Percentiles rank a stretch among this genome's conserved stretches.
Conservation (phyloP, 2,329 filamentous ascomycete genomes). For the Hortaea sp. region DNA sequence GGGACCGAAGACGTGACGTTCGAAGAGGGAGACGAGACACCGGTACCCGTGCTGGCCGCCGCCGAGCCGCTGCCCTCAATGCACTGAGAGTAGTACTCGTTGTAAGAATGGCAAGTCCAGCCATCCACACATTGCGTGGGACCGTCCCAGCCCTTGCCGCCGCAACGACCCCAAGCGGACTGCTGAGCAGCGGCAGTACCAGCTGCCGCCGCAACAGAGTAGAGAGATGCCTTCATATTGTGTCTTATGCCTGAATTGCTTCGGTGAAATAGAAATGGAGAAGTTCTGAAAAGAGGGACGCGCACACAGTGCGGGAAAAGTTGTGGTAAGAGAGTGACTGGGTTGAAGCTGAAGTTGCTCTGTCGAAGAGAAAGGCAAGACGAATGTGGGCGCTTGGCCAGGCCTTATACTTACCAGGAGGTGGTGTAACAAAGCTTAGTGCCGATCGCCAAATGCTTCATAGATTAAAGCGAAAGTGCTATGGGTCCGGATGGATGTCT, state of each 20-base stretch:
- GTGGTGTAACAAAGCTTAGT: too few species aligned
- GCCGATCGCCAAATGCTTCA: too few species aligned
- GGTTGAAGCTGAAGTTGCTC: neutral
- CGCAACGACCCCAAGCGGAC: conserved; percentile 14
- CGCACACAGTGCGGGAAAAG: conserved; percentile 3
- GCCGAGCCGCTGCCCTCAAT: conserved; percentile 1
- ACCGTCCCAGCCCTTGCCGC: conserved; percentile 22
- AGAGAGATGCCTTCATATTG: conserved; percentile 22
- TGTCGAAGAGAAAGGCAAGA: neutral
- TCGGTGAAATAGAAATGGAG: neutral
- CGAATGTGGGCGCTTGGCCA: neutral
- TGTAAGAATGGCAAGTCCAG: conserved; percentile 18
- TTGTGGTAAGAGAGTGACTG: neutral
- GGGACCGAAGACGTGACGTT: too few species aligned
- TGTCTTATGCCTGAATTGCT: neutral
- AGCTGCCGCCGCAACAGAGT: conserved; percentile 19
- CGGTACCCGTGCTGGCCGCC: too few species aligned
- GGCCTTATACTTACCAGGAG: neutral
- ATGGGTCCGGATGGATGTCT: too few species aligned
- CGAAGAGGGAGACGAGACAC: too few species aligned
- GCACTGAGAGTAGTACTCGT: conserved; percentile 26
- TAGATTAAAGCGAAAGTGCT: too few species aligned
- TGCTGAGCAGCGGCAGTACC: conserved; percentile 16
- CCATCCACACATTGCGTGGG: conserved; percentile 22
- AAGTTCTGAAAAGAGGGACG: conserved; percentile 13